Base-by-base conservation (phyloP, 495 filamentous ascomycete species). In the Parachaetomium inaequale region DNA sequence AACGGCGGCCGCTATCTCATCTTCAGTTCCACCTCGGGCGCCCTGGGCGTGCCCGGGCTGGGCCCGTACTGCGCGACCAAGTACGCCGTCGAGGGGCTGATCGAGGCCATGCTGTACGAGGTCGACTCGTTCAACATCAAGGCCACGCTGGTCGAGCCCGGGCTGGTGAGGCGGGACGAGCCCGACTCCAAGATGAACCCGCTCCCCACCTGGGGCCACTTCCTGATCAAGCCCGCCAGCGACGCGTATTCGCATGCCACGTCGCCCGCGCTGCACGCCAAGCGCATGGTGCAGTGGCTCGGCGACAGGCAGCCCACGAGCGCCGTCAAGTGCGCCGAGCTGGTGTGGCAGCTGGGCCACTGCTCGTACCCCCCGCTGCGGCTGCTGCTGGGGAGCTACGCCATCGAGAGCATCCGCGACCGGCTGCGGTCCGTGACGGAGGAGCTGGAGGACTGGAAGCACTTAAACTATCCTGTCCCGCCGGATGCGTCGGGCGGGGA, bases 41-140 rank as follows among this genome's bases (percentile, higher is more conserved):
- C 92, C 0, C 81, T 96, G 5, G 93, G 93, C 7, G 91, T 98
- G 0, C 94, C 94, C 0, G 94, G 93, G 0, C 74, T 98, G 14
- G 92, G 94, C 0, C 93, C 93, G 0, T 98, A 96, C 70, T 96
- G 94, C 73, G 94, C 94, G 0, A 95, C 91, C 1, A 98, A 98
- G 71, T 97, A 96, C 72, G 94, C 94, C 0, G 89, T 96, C 11
- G 94, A 98, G 69, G 94, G 94, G 0, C 77, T 98, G 57, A 91
- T 96, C 63, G 94, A 98, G 77, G 90, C 88, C 32, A 92, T 98
- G 88, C 79, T 96, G 7, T 98, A 97, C 69, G 94, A 98, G 71
- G 85, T 95, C 56, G 93, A 96, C 70, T 82, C 86, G 7, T 95
- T 96, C 73, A 91, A 92, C 66, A 87, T 97, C 68, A 94, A 93